Evolutionary conservation across 2,329 filamentous ascomycete species (phyloP).

Genomic region (Allantophomopsis cytisporea): DNA sequence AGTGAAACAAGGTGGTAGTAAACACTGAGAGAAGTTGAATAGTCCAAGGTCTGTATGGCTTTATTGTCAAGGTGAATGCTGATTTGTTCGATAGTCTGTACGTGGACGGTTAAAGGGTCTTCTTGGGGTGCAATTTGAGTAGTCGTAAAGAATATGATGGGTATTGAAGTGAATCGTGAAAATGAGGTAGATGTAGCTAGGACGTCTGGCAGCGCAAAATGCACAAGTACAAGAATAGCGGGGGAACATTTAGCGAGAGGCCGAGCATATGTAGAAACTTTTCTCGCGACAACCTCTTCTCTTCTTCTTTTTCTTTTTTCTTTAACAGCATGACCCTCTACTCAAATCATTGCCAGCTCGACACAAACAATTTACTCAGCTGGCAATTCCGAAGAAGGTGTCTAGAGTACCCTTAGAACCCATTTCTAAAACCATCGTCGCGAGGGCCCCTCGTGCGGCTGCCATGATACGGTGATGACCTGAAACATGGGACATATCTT

Average conservation of each 20-base stretch:
- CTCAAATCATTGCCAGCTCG: slow-evolving; percentile 62
- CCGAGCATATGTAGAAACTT: neutral
- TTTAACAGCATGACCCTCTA: slow-evolving; percentile 48
- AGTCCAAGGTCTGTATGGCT: too few relatives aligned
- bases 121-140: too few relatives aligned
- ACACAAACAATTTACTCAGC: slow-evolving; percentile 33
- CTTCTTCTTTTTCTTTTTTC: slow-evolving; percentile 21
- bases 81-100: too few relatives aligned
- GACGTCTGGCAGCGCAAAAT: neutral
- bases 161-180: too few relatives aligned
- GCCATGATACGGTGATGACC: slow-evolving; percentile 58
- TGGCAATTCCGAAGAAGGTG: slow-evolving; percentile 59
- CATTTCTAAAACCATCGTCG: slow-evolving; percentile 76
- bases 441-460: slow-evolving; percentile 47
- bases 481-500: slow-evolving; percentile 42
- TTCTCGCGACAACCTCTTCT: slow-evolving; percentile 1
- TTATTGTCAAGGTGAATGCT: too few relatives aligned
- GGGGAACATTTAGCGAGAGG: slow-evolving; percentile 1
- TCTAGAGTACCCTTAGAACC: slow-evolving; percentile 45
- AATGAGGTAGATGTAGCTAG: too few relatives aligned
- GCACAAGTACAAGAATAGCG: neutral
- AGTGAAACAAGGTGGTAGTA: neutral
- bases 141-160: too few relatives aligned
- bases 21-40: too few relatives aligned
- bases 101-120: too few relatives aligned